Conservation (phyloP, 257 asterid genomes). For the Osmanthus fragrans region DNA sequence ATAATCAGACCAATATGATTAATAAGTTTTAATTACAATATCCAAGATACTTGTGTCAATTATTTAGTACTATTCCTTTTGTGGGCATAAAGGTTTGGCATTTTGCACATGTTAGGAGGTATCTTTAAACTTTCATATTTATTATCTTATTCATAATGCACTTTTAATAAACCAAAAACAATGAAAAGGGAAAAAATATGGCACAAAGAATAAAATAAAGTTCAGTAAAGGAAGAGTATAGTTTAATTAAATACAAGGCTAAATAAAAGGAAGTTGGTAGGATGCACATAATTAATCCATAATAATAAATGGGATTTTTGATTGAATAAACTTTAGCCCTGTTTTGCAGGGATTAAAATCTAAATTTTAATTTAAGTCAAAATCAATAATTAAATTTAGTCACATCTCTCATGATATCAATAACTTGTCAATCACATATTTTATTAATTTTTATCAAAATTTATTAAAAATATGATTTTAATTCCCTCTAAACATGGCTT, state of each 20-base stretch:
- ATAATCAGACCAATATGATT: too few species aligned
- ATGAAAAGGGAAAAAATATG: neutral
- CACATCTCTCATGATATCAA: too few species aligned
- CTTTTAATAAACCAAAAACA: neutral
- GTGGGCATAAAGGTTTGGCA: neutral
- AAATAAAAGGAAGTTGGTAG: slow-evolving; percentile 1
- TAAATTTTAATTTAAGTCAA: too few species aligned
- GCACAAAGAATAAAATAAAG: slow-evolving; percentile 10
- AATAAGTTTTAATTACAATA: too few species aligned
- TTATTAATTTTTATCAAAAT: too few species aligned
- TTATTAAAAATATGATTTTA: too few species aligned
- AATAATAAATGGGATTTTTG: neutral
- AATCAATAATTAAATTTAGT: too few species aligned
- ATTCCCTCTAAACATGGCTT: too few species aligned
- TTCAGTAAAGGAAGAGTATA: too few species aligned
- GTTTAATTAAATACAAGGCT: neutral
- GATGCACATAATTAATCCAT: neutral
- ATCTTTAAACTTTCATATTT: neutral
- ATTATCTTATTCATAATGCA: neutral
- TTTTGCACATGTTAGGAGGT: neutral
- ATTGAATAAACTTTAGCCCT: neutral
- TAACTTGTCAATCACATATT: too few species aligned
- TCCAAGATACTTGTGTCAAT: too few species aligned
- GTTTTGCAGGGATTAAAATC: too few species aligned
- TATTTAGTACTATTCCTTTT: neutral